phyloP scores from a whole-genome alignment of 768 basidiomycete species.

The Tephrocybe sp. region DNA sequence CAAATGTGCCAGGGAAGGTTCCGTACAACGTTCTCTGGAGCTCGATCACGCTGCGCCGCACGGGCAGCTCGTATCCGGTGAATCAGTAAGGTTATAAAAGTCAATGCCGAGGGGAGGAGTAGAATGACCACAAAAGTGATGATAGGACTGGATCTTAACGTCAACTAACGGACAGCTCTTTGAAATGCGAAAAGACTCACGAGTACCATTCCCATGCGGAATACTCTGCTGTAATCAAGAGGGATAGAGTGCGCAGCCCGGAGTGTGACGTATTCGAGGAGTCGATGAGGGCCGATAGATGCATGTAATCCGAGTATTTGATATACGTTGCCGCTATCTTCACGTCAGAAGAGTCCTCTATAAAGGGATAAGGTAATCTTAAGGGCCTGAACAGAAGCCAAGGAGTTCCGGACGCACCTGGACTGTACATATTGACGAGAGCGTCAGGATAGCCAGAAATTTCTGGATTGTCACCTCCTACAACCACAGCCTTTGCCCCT shows the following conservation, averaged over 20 bases:
- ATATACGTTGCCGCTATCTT: conserved; percentile 87
- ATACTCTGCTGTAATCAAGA: conserved; percentile 76
- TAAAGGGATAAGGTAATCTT: conserved; percentile 4
- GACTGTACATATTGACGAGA: conserved; percentile 90
- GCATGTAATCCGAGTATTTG: conserved; percentile 76
- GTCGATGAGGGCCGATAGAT: conserved; percentile 67
- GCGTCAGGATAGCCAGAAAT: conserved; percentile 68
- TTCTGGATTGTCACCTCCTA: conserved; percentile 79
- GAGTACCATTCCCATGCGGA: conserved; percentile 94
- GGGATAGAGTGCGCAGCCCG: conserved; percentile 70
- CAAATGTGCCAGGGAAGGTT: conserved; percentile 81
- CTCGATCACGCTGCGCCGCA: conserved; percentile 80
- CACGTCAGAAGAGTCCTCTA: conserved; percentile 86
- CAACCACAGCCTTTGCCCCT: conserved; percentile 88
- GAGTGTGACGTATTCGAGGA: conserved; percentile 79
- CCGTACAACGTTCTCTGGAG: conserved; percentile 78
- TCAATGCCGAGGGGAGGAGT: conserved; percentile 86
- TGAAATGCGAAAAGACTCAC: conserved; percentile 41
- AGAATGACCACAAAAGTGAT: conserved; percentile 86
- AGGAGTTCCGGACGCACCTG: conserved; percentile 50
- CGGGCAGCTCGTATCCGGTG: conserved; percentile 85
- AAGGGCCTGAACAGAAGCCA: neutral
- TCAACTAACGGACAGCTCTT: conserved; percentile 4
- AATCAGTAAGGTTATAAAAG: conserved; percentile 84
- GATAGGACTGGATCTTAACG: conserved; percentile 57